Evolutionary conservation across 2,329 filamentous ascomycete species (phyloP).

Genomic region (Monascus ruber): DNA sequence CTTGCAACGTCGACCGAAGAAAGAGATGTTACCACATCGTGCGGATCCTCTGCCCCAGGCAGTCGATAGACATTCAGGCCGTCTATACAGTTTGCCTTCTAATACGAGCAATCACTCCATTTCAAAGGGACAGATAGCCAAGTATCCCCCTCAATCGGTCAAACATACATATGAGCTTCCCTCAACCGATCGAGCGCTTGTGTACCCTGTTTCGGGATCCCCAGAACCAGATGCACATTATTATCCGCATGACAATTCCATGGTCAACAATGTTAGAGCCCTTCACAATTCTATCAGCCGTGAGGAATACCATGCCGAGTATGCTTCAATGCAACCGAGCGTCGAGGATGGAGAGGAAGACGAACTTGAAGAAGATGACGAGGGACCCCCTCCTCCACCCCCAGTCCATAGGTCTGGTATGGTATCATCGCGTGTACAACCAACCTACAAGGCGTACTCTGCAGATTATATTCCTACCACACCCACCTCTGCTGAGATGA

Average conservation of each 20-base stretch:
- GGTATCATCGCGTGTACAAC: constrained; percentile 9
- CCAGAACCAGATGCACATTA: constrained; percentile 12
- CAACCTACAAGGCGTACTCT: constrained; percentile 17
- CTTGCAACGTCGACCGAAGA: constrained; percentile 11
- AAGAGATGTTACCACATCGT: constrained; percentile 6
- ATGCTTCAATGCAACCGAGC: constrained; percentile 36
- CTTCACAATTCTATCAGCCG: constrained; percentile 13
- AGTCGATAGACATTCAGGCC: no score
- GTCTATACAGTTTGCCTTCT: no score
- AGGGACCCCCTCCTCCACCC: constrained; percentile 24
- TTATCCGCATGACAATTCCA: constrained; percentile 18
- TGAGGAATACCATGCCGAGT: constrained; percentile 23
- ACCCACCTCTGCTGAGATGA: constrained; percentile 11
- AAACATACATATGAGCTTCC: constrained; percentile 9
- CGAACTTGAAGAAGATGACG: constrained; percentile 27
- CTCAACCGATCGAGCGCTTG: constrained; percentile 8
- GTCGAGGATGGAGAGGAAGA: constrained; percentile 36
- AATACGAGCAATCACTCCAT: no score
- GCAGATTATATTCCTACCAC: constrained; percentile 14
- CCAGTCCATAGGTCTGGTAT: constrained; percentile 10
- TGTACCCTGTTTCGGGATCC: constrained; percentile 6
- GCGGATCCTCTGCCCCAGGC: no score
- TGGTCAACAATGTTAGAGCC: constrained; percentile 8
- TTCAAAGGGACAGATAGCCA: constrained; percentile 6
- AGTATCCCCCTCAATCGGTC: constrained; percentile 9